Evolutionary conservation across 2,329 filamentous ascomycete species (phyloP).

Genomic region (Orbilia blumenaviensis): DNA sequence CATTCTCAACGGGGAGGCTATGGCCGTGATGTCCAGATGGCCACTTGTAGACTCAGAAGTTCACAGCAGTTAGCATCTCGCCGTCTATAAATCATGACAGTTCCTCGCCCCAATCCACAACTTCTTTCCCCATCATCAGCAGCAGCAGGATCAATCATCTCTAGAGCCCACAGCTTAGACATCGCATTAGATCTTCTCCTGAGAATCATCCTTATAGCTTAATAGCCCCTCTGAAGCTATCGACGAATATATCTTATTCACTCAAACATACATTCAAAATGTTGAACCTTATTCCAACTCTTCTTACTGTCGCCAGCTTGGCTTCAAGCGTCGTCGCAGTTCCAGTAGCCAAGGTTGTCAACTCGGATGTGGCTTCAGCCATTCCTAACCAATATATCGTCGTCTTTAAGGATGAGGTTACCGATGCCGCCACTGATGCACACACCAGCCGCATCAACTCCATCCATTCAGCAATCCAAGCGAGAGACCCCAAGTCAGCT

Average conservation of each 20-base stretch:
- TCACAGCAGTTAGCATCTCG: background rate
- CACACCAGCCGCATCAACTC: conserved; percentile 13
- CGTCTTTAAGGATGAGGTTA: conserved; percentile 44
- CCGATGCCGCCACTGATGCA: conserved; percentile 9
- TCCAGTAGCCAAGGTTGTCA: conserved; percentile 9
- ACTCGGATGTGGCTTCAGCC: conserved; percentile 9
- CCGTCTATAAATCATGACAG: background rate
- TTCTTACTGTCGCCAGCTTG: conserved; percentile 21
- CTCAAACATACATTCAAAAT: conserved; percentile 14
- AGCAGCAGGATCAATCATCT: conserved; percentile 10
- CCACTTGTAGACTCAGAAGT: background rate
- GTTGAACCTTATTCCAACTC: conserved; percentile 12
- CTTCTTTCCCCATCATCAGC: conserved; percentile 1
- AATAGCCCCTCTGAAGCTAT: background rate
- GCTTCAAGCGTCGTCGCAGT: conserved; percentile 19
- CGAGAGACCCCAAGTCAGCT: conserved; percentile 6
- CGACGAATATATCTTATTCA: background rate
- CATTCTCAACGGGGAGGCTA: background rate
- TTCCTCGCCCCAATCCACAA: background rate
- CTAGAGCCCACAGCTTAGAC: conserved; percentile 13
- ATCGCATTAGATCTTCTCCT: conserved; percentile 7
- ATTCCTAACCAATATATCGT: conserved; percentile 54
- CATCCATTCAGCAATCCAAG: background rate
- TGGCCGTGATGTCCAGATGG: background rate
- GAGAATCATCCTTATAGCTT: conserved; percentile 13